phyloP scores from a whole-genome alignment of 1,284 basidiomycete species.

The Ganoderma resinaceum region DNA sequence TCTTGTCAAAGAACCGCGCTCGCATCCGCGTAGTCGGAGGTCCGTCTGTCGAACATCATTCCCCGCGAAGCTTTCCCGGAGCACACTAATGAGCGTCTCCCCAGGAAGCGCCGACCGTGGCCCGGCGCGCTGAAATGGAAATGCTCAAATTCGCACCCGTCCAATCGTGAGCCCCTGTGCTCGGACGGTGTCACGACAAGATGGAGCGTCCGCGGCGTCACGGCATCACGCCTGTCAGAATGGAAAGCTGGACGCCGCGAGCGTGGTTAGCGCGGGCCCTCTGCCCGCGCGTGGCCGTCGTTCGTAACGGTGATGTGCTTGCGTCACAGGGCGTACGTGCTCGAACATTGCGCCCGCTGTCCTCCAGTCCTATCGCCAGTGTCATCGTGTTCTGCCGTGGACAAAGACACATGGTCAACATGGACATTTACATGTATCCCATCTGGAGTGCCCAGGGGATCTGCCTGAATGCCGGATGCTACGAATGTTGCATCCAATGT shows the following conservation, averaged over 20 bases:
- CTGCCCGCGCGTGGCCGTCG: background rate
- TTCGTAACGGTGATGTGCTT: background rate
- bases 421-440: background rate
- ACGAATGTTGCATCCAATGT: background rate
- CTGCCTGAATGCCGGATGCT: background rate
- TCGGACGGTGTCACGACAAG: background rate
- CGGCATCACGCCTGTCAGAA: background rate
- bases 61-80: slow-evolving; percentile 14
- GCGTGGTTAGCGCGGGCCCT: slow-evolving; percentile 16
- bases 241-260: slow-evolving; percentile 11
- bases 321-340: background rate
- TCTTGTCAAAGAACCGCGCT: slow-evolving; percentile 12
- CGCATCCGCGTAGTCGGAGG: background rate
- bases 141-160: slow-evolving; percentile 9
- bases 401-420: background rate
- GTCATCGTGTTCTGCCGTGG: background rate
- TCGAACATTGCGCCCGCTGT: background rate
- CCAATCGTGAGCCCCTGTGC: slow-evolving; percentile 4
- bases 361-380: background rate
- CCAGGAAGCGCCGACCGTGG: background rate
- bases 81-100: background rate
- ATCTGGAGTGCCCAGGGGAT: background rate
- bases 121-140: background rate
- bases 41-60: background rate
- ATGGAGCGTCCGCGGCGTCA: background rate